phyloP scores from a whole-genome alignment of 768 basidiomycete genomes.

The Stropharia rugosoannulata region DNA sequence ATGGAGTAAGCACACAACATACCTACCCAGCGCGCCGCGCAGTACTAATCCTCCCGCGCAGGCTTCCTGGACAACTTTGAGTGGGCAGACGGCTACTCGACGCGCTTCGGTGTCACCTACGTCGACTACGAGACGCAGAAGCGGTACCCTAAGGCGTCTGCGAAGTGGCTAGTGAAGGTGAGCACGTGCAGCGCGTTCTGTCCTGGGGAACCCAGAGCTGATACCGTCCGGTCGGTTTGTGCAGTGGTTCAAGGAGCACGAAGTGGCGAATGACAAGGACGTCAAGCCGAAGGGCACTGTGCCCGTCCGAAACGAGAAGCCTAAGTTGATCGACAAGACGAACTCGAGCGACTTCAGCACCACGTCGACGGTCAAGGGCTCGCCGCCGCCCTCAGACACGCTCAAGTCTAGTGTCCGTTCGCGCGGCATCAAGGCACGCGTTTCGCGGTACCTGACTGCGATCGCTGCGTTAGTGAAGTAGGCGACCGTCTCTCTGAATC shows the following conservation, averaged over 20 bases:
- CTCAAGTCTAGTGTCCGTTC: conserved; percentile 4
- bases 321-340: conserved; percentile 17
- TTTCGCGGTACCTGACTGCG: conserved; percentile 7
- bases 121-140: conserved; percentile 70
- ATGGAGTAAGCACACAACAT: conserved; percentile 48
- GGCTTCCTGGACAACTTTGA: conserved; percentile 74
- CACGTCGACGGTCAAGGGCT: conserved; percentile 21
- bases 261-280: conserved; percentile 17
- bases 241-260: conserved; percentile 43
- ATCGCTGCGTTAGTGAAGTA: conserved; percentile 7
- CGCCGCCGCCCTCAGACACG: conserved; percentile 8
- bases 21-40: neutral
- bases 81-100: conserved; percentile 72
- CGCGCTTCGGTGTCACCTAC: conserved; percentile 71
- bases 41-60: conserved; percentile 13
- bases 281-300: conserved; percentile 7
- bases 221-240: neutral
- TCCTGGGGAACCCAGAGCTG: neutral
- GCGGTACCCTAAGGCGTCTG: conserved; percentile 64
- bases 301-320: conserved; percentile 1
- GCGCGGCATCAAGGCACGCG: conserved; percentile 7
- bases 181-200: neutral
- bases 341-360: conserved; percentile 24
- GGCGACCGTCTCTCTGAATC: no score
- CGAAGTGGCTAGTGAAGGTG: conserved; percentile 53